These are phyloP conservation scores for Lentinus tigrinus DNA, from an alignment of 768 basidiomycete genomes.

Conservation along the genomic window DNA sequence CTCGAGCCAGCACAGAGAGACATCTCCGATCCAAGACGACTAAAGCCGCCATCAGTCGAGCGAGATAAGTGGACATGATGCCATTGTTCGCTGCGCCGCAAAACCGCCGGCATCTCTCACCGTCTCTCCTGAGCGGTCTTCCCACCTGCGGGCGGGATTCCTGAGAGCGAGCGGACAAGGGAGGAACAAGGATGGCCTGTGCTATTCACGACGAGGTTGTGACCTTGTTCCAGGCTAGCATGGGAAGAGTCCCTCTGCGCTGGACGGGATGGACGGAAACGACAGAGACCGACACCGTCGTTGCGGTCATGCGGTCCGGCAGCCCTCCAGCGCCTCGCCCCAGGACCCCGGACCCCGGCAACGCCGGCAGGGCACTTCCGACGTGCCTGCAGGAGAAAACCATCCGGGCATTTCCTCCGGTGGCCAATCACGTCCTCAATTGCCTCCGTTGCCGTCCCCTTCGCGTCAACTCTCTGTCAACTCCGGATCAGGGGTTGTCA, in stretches of 20 bases:
- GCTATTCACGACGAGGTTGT: background rate
- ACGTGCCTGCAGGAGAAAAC: background rate
- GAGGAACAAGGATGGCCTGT: background rate
- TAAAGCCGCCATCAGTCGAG: constrained; percentile 14
- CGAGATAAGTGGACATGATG: constrained; percentile 14
- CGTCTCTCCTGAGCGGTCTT: background rate
- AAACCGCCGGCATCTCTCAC: background rate
- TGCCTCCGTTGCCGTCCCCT: no score
- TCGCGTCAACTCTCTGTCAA: no score
- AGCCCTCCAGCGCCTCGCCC: background rate
- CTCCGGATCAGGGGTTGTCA: constrained; percentile 10
- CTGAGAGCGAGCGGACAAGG: background rate
- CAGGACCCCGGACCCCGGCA: constrained; percentile 2
- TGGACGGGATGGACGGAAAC: background rate
- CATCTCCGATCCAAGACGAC: background rate
- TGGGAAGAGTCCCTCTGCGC: background rate
- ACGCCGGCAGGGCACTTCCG: background rate
- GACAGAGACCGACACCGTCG: background rate
- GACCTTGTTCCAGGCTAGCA: background rate
- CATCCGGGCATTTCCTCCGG: background rate
- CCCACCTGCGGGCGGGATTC: background rate
- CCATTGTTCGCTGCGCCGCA: background rate
- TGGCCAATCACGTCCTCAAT: background rate
- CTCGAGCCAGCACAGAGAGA: constrained; percentile 3
- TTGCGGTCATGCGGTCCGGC: constrained; percentile 5